Conservation (phyloP, 768 basidiomycete species). For the Tricholoma furcatifolium region DNA sequence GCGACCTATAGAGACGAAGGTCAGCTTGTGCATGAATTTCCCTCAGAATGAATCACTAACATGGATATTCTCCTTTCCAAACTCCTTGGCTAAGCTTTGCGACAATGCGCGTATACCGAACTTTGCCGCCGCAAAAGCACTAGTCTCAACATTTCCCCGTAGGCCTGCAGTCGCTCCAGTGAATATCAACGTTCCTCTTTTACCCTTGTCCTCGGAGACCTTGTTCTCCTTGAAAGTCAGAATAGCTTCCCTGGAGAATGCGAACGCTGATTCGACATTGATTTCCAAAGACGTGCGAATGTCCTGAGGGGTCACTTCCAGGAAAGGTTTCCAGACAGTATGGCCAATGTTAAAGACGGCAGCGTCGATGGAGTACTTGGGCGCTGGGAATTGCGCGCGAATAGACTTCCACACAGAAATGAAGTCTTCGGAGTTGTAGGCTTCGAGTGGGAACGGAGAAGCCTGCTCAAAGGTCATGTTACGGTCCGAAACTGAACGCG, state of each 20-base stretch:
- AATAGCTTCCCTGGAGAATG: slow-evolving; percentile 62
- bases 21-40: neutral
- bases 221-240: slow-evolving; percentile 59
- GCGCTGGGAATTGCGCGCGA: slow-evolving; percentile 43
- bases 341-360: slow-evolving; percentile 65
- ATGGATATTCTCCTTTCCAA: slow-evolving; percentile 73
- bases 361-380: slow-evolving; percentile 51
- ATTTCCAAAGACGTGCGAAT: slow-evolving; percentile 47
- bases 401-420: slow-evolving; percentile 47
- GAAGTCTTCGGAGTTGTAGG: slow-evolving; percentile 51
- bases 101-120: slow-evolving; percentile 60
- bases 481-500: neutral
- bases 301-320: slow-evolving; percentile 60
- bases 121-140: slow-evolving; percentile 64
- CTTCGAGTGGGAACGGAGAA: slow-evolving; percentile 49
- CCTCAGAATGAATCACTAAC: slow-evolving; percentile 30
- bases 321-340: slow-evolving; percentile 64
- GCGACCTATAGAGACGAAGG: slow-evolving; percentile 44
- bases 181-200: slow-evolving; percentile 65
- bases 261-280: slow-evolving; percentile 58
- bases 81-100: slow-evolving; percentile 75
- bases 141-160: slow-evolving; percentile 61
- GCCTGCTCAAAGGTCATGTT: slow-evolving; percentile 38
- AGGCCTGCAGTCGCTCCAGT: slow-evolving; percentile 71
- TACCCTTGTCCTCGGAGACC: slow-evolving; percentile 45